Evolutionary conservation across 2,329 filamentous ascomycete species (phyloP), one percentile per base, ranked within the genome.

Genomic region (Akanthomyces uredinophilus): DNA sequence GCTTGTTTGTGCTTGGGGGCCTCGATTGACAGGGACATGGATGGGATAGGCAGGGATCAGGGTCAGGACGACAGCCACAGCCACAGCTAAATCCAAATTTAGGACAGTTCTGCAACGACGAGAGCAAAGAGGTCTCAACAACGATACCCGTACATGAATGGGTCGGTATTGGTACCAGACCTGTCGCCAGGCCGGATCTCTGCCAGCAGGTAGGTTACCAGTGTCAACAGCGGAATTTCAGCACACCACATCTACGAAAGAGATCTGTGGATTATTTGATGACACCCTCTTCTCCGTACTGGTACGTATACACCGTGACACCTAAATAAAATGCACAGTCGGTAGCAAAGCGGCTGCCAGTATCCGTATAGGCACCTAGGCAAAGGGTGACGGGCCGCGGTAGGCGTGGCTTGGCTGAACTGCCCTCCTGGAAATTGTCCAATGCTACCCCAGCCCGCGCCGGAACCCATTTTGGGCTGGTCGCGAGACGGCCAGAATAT

Each of bases 381-480:
- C 11, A 10, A 35, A 35, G 7, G 11, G 32, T 35, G 10, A 35
- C 32, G 32, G 32, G 20, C 35, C 35, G 41, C 20, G 13, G 56
- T 22, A 60, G 57, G 57, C 37, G 57, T 60, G 57, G 57, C 57
- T 60, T 60, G 57, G 46, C 47, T 27, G 20, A 32, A 44, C 39
- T 39, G 22, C 47, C 47, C 43, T 27, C 24, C 29, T 39, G 56
- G 35, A 60, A 60, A 60, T 60, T 60, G 47, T 37, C n/a, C 56
- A 43, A 60, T 60, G 24, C 22, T 35, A 60, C 56, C 35, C 18
- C 35, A 18, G 24, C 57, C 37, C 27, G n/a, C 24, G 11, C 14
- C 27, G n/a, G 4, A 35, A 39, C 20, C 27, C 49, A 37, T 58
- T 58, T 20, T 6, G 32, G 32, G 55, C 29, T 24, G 29, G 13